Evolutionary conservation across 805 yeast species (phyloP).

Genomic region (Suhomyces tanzawaensis): DNA sequence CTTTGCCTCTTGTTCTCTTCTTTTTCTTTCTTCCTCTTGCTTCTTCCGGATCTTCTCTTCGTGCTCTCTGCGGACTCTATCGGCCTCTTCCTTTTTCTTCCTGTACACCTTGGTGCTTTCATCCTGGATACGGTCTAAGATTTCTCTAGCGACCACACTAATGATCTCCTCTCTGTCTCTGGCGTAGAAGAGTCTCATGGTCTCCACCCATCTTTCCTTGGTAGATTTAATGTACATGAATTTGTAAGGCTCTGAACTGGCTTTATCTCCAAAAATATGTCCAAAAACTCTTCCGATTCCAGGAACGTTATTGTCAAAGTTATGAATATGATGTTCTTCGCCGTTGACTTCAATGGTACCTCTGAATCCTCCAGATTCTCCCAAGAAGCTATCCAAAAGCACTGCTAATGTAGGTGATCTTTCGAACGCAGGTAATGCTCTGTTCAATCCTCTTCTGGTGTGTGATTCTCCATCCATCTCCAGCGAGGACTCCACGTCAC

Average conservation of each 20-base stretch:
- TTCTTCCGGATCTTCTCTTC: slow-evolving; percentile 30
- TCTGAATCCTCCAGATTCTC: slow-evolving; percentile 15
- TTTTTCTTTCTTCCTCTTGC: slow-evolving; percentile 29
- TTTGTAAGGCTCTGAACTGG: slow-evolving; percentile 13
- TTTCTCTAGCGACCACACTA: slow-evolving; percentile 23
- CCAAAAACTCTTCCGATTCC: slow-evolving; percentile 6
- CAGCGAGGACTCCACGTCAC: slow-evolving; percentile 4
- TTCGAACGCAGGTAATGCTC: neutral
- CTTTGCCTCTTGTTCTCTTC: slow-evolving; percentile 27
- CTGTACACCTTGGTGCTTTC: slow-evolving; percentile 44
- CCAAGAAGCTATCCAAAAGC: slow-evolving; percentile 11
- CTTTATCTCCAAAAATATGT: slow-evolving; percentile 7
- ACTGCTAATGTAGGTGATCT: slow-evolving; percentile 7
- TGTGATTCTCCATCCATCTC: neutral
- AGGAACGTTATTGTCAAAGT: slow-evolving; percentile 4
- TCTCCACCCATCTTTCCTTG: slow-evolving; percentile 66
- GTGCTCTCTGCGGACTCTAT: slow-evolving; percentile 20
- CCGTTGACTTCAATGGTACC: slow-evolving; percentile 23
- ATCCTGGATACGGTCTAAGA: slow-evolving; percentile 47
- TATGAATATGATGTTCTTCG: slow-evolving; percentile 6
- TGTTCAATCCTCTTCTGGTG: neutral
- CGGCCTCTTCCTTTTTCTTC: slow-evolving; percentile 28
- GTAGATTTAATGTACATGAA: slow-evolving; percentile 46
- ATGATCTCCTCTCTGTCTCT: slow-evolving; percentile 26
- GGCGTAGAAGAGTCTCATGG: slow-evolving; percentile 47